Evolutionary conservation across 371 early-diverging fungal genomes (phyloP).

Genomic region (Zychaea mexicana): DNA sequence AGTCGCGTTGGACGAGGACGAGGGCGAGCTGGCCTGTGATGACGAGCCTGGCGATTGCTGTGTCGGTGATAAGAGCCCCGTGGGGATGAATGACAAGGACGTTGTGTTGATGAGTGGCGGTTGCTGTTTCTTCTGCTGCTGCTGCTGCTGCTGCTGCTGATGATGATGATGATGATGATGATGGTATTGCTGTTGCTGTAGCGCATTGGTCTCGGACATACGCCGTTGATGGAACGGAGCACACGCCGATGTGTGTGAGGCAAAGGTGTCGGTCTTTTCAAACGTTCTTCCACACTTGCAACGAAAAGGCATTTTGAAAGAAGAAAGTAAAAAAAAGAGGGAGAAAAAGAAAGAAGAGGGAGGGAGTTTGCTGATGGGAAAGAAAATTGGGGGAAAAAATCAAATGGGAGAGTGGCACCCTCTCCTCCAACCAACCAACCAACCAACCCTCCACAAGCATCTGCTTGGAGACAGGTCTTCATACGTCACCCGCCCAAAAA

Average conservation of each 20-base stretch:
- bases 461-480: too few relatives aligned
- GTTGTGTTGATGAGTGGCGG: constrained; percentile 19
- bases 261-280: constrained; percentile 55
- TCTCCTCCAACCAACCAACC: too few relatives aligned
- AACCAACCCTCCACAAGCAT: too few relatives aligned
- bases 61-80: constrained; percentile 23
- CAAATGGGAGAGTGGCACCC: too few relatives aligned
- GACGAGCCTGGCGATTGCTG: constrained; percentile 13
- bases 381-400: too few relatives aligned
- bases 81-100: constrained; percentile 26
- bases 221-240: constrained; percentile 52
- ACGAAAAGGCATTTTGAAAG: constrained; percentile 49
- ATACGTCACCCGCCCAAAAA: not conserved
- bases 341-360: constrained; percentile 8
- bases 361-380: constrained; percentile 13
- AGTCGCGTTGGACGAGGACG: not conserved
- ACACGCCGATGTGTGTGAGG: constrained; percentile 49
- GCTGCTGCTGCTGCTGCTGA: constrained; percentile 13
- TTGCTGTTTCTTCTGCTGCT: constrained; percentile 9
- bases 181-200: constrained; percentile 7
- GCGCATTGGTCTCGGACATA: constrained; percentile 32
- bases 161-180: constrained; percentile 14
- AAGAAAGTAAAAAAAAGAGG: constrained; percentile 3
- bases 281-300: constrained; percentile 59
- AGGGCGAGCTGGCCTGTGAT: constrained; percentile 22